Base-by-base conservation (phyloP, 805 yeast species). In the Danielozyma ontarioensis region DNA sequence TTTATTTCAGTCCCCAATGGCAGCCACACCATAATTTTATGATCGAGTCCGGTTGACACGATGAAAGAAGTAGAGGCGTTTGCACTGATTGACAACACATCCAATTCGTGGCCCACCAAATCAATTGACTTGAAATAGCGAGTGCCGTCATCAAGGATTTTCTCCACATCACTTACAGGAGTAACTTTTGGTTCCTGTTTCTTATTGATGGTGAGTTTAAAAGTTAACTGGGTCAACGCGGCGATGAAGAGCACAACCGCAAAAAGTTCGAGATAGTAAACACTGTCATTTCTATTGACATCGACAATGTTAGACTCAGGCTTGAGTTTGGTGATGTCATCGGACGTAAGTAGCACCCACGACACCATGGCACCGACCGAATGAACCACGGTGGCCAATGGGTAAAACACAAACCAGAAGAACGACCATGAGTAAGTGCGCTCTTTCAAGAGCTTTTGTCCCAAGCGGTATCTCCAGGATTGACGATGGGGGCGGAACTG, bases 21-120 rank as follows among this genome's bases (percentile, higher is more conserved):
- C 0, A 84, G 80, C 94, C 94, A 85, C 8, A 84, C 74, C 21
- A 76, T 53, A 3, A 85, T 68, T 38, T 70, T 74, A 44, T 82
- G 88, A 46, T 85, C 94, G 49, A 86, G 60, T 3, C 89, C 90
- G 17, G 82, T 71, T 1, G 83, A 70, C 0, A 84, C 77, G 16
- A 83, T 67, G 45, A 83, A 80, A 3, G 86, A 78, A 33, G 76
- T 68, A 11, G 73, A 61, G 14, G 68, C 54, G 11, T 84, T 78
- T 0, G 86, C 72, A n/a, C 68, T 58, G 8, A 83, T 60, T 36
- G 69, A 70, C 22, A 81, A 66, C 3, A 83, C 68, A 51, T 86
- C 95, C 31, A 83, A 59, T 16, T 64, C 57, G 51, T 80, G 89
- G 4, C 78, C 78, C 18, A 61, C 52, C 12, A 62, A 42, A 22